Base-by-base conservation (phyloP, 108 stramenopile genomes). In the Asterionellopsis glacialis region DNA sequence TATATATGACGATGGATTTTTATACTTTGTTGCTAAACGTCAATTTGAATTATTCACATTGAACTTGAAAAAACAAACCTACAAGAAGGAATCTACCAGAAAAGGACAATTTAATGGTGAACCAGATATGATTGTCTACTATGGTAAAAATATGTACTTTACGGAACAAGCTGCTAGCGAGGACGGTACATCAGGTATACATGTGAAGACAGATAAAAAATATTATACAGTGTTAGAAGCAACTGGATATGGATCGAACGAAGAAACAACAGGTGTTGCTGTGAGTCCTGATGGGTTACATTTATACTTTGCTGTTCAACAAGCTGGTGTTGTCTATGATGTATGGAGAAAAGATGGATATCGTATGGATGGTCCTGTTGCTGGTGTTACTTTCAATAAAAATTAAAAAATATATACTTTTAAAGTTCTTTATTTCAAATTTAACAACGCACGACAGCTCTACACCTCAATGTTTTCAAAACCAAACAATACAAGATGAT, bases 251-350 rank as follows among this genome's bases (percentile, higher is more conserved):
- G 48, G 39, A 0, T 1, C 19, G 6, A 53, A 53, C 1, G 76
- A 65, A 38, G 80, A 81, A 41, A 80, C 78, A 0, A 71, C 75
- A 4, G 85, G 85, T 3, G 49, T 83, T 6, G 64, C 82, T 13
- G 78, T 83, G 45, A 79, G 72, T 51, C 79, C 79, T 0, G 75
- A 87, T 57, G 68, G 62, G 9, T 62, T 12, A 0, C 71, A 57
- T 33, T 69, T 87, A 64, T 87, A 81, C 63, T 41, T 73, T 43
- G 80, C 77, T 16, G 73, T 68, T 47, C 85, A 87, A 59, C 45
- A 65, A 14, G 28, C 15, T 23, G 76, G 77, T 21, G 19, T 75
- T 11, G 27, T 84, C 22, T 84, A 54, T 49, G 62, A 70, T 15
- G 26, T 84, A 42, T 58, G 54, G 62, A 65, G 79, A 44, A 56